Base-by-base conservation (phyloP, 345 rosid genomes). In the Salix brachista region DNA sequence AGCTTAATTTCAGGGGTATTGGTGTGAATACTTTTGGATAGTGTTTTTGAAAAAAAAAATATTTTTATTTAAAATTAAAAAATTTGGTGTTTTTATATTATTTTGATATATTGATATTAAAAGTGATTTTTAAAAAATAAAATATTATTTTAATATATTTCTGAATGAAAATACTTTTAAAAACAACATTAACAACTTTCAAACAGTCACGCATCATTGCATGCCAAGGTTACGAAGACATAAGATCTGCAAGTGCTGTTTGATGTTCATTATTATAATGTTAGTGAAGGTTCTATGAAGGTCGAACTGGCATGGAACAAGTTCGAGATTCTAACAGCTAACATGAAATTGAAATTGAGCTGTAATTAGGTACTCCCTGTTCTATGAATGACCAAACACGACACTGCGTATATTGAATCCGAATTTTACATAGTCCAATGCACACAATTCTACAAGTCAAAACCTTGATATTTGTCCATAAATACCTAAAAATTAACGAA, bases 361-460 rank as follows among this genome's bases (percentile, higher is more conserved):
- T 46, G 14, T 46, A 14, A 46, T 4, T 4, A 46, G 1, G 17
- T 0, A 14, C 5, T 46, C 18, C 0, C 18, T 66, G 69, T 66
- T 66, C 23, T 9, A n/a, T 8, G 4, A 36, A 12, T 9, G 69
- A 36, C 46, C 69, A 66, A 21, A 36, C 46, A 36, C n/a, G 46
- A 19, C 39, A 44, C 9, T 42, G 26, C 46, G 19, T 42, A 11
- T 11, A 42, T 66, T 36, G 41, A 34, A 36, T 36, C 21, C 13
- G 19, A 17, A 17, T 66, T 46, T 46, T 44, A 70, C 25, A 26
- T 46, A 26, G 36, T 66, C 69, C 69, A 18, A 36, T 42, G 52
- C 78, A 36, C 82, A 67, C 23, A 67, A 64, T 65, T 69, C 84
- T 69, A 72, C 34, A 77, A 75, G 85, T 80, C 84, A 83, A 84